phyloP scores from a whole-genome alignment of 23 red algal genomes.

The Gracilaria gracilis region DNA sequence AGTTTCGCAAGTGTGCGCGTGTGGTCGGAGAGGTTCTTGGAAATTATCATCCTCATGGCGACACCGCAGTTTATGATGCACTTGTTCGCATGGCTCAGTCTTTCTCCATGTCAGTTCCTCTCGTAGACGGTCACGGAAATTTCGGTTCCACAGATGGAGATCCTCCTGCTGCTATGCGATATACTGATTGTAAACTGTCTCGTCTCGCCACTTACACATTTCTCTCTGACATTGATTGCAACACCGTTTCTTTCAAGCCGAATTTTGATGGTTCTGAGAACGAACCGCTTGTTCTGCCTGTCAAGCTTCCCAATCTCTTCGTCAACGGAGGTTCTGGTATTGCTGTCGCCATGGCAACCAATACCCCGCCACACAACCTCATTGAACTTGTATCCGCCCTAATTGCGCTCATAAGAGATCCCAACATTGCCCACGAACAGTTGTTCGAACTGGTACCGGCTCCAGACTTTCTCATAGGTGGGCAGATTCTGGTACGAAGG shows the following conservation, averaged over 20 bases:
- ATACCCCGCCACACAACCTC: slow-evolving; percentile 95
- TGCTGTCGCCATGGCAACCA: slow-evolving; percentile 99
- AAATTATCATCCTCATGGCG: slow-evolving; percentile 98
- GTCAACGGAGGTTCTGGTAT: slow-evolving; percentile 92
- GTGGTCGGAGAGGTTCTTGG: too few species aligned
- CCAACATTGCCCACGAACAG: slow-evolving; percentile 60
- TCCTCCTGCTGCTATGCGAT: slow-evolving; percentile 96
- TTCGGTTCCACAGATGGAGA: slow-evolving; percentile 97
- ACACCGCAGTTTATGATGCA: slow-evolving; percentile 97
- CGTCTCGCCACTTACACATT: slow-evolving; percentile 48
- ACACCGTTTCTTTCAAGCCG: slow-evolving; percentile 76
- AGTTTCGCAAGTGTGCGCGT: slow-evolving; percentile 93
- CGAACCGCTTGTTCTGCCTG: slow-evolving; percentile 91
- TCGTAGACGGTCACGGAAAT: too few species aligned
- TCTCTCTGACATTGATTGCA: slow-evolving; percentile 82
- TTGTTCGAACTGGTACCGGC: too few species aligned
- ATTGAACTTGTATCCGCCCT: slow-evolving; percentile 86
- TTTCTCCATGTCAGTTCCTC: slow-evolving; percentile 86
- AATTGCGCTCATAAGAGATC: slow-evolving; percentile 76
- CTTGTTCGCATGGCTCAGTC: slow-evolving; percentile 96
- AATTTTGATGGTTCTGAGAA: slow-evolving; percentile 96
- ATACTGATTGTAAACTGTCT: slow-evolving; percentile 95
- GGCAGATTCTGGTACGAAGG: slow-evolving; percentile 85
- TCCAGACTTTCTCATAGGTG: slow-evolving; percentile 98
- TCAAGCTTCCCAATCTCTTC: slow-evolving; percentile 86